phyloP scores from a whole-genome alignment of 345 rosid genomes.

The Lagerstroemia speciosa region DNA sequence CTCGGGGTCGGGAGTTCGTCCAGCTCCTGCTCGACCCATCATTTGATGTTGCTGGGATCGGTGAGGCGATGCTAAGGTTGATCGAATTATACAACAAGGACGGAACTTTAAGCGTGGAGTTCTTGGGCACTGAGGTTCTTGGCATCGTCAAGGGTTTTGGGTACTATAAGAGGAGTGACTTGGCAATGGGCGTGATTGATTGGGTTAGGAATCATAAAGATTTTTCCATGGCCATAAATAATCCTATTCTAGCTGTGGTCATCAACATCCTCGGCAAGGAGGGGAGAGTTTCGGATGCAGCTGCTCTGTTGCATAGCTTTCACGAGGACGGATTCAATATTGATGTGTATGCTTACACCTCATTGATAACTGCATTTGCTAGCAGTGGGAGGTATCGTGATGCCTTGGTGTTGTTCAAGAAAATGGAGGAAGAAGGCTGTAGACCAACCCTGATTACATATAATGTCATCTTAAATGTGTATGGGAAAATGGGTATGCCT shows the following conservation, averaged over 20 bases:
- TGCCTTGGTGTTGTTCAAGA: constrained; percentile 58
- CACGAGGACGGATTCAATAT: constrained; percentile 44
- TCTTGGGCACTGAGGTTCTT: constrained; percentile 37
- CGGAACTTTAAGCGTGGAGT: constrained; percentile 12
- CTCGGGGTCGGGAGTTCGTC: constrained; percentile 54
- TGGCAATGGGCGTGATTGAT: constrained; percentile 61
- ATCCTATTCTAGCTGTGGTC: constrained; percentile 54
- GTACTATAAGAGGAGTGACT: constrained; percentile 49
- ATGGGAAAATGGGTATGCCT: constrained; percentile 96
- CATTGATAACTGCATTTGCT: constrained; percentile 60
- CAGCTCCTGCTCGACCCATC: constrained; percentile 38
- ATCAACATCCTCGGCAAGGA: constrained; percentile 61
- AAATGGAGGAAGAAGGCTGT: constrained; percentile 84
- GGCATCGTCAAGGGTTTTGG: constrained; percentile 76
- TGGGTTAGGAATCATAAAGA: constrained; percentile 61
- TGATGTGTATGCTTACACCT: constrained; percentile 76
- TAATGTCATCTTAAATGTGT: constrained; percentile 71
- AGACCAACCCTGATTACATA: constrained; percentile 79
- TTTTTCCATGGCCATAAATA: constrained; percentile 27
- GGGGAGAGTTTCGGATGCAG: constrained; percentile 50
- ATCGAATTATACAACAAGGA: constrained; percentile 29
- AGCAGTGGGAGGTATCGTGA: constrained; percentile 77
- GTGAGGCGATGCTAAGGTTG: constrained; percentile 27
- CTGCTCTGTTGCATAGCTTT: constrained; percentile 45
- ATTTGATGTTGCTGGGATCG: constrained; percentile 41